Evolutionary conservation across 331 rosid genomes (phyloP).

Genomic region (Prunus yedoensis): DNA sequence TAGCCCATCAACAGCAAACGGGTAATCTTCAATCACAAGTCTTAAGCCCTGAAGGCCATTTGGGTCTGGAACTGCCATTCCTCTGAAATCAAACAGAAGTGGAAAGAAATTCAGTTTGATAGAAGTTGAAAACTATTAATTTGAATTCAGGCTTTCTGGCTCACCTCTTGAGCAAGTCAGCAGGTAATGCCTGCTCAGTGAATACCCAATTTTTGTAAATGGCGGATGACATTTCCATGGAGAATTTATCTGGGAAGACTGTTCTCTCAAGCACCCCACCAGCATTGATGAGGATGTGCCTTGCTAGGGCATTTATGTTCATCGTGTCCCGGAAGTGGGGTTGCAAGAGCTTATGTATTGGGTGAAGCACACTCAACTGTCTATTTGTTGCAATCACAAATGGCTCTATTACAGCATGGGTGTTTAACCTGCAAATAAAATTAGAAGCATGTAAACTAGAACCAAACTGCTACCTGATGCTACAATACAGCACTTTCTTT

Average conservation of each 20-base stretch:
- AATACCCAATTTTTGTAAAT: slow-evolving; percentile 78
- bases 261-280: slow-evolving; percentile 84
- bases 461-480: slow-evolving; percentile 2
- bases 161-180: slow-evolving; percentile 79
- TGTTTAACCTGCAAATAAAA: slow-evolving; percentile 58
- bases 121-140: neutral
- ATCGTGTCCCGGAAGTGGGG: slow-evolving; percentile 94
- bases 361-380: slow-evolving; percentile 80
- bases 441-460: slow-evolving; percentile 3
- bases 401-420: slow-evolving; percentile 96
- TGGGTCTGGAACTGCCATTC: slow-evolving; percentile 65
- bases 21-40: slow-evolving; percentile 84
- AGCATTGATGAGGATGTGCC: slow-evolving; percentile 88
- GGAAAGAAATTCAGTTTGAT: slow-evolving; percentile 10
- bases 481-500: neutral
- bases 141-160: neutral
- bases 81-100: slow-evolving; percentile 44
- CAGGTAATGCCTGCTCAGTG: slow-evolving; percentile 77
- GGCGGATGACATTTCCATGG: slow-evolving; percentile 81
- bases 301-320: slow-evolving; percentile 86
- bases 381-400: slow-evolving; percentile 80
- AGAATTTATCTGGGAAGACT: slow-evolving; percentile 79
- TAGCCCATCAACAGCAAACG: slow-evolving; percentile 83
- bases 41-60: slow-evolving; percentile 58
- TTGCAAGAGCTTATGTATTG: slow-evolving; percentile 75